Conservation (phyloP, 192 early-diverging fungal genomes). For the Chytriomyces confervae region DNA sequence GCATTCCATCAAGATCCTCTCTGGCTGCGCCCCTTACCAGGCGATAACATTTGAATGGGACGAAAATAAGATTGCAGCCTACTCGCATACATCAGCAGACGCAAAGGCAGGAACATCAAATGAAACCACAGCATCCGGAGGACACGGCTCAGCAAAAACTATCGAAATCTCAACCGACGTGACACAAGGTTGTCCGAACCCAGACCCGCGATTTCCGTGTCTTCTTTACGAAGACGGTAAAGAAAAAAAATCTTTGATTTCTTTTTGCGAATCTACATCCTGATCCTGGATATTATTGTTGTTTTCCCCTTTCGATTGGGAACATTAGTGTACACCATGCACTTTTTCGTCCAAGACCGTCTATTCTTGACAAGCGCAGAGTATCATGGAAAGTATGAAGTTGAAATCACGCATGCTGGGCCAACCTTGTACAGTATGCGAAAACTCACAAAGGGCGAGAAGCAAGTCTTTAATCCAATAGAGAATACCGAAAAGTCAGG, state of each 20-base stretch:
- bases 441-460: background rate
- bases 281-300: background rate
- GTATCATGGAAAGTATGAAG: background rate
- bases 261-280: background rate
- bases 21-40: constrained; percentile 31
- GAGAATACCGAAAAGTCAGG: background rate
- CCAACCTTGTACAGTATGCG: background rate
- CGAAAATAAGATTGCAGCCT: background rate
- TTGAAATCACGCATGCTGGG: constrained; percentile 10
- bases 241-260: too few species aligned
- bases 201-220: constrained; percentile 11
- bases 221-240: constrained; percentile 13
- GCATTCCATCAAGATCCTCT: constrained; percentile 9
- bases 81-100: background rate
- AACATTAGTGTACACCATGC: background rate
- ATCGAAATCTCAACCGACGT: background rate
- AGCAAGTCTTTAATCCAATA: constrained; percentile 6
- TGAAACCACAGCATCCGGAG: background rate
- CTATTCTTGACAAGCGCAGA: background rate
- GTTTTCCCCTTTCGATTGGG: background rate
- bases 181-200: constrained; percentile 19
- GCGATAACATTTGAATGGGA: background rate
- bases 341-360: constrained; percentile 14
- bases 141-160: too few species aligned
- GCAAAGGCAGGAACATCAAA: background rate